Conservation (phyloP, 2,329 filamentous ascomycete species). For the Chaetomiaceae sp. region DNA sequence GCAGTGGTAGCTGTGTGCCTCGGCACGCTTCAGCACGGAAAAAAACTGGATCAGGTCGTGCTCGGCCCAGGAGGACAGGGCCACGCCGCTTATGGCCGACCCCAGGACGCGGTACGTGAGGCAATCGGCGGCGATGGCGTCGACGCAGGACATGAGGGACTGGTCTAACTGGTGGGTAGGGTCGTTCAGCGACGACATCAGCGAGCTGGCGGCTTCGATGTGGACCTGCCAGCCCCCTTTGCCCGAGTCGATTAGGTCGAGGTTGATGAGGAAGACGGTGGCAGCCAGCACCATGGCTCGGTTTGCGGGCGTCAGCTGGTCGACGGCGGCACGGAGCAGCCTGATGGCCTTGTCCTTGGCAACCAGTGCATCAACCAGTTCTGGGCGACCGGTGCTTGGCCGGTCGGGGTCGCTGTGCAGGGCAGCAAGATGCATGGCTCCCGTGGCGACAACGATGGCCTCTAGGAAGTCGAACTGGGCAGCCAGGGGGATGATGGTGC, state of each 20-base stretch:
- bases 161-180: slow-evolving; percentile 13
- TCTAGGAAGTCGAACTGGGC: slow-evolving; percentile 39
- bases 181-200: slow-evolving; percentile 38
- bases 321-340: slow-evolving; percentile 38
- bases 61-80: slow-evolving; percentile 28
- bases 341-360: slow-evolving; percentile 43
- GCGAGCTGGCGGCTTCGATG: slow-evolving; percentile 41
- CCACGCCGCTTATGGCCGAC: slow-evolving; percentile 37
- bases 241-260: slow-evolving; percentile 47
- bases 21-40: slow-evolving; percentile 36
- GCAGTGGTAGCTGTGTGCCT: slow-evolving; percentile 44
- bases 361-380: slow-evolving; percentile 40
- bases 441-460: slow-evolving; percentile 45
- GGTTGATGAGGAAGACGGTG: slow-evolving; percentile 46
- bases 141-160: slow-evolving; percentile 35
- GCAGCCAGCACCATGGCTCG: slow-evolving; percentile 38
- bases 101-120: slow-evolving; percentile 46
- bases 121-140: slow-evolving; percentile 45
- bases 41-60: slow-evolving; percentile 36
- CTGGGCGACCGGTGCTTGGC: slow-evolving; percentile 19
- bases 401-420: slow-evolving; percentile 33
- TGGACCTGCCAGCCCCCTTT: slow-evolving; percentile 45
- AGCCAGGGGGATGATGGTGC: slow-evolving; percentile 40
- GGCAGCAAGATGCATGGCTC: slow-evolving; percentile 45
- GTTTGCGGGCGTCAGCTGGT: slow-evolving; percentile 34